A percentile compares a stretch with the other conserved stretches of the same genome.
Conservation (phyloP, 78 protist species). For the Dictyostelium citrinum region DNA sequence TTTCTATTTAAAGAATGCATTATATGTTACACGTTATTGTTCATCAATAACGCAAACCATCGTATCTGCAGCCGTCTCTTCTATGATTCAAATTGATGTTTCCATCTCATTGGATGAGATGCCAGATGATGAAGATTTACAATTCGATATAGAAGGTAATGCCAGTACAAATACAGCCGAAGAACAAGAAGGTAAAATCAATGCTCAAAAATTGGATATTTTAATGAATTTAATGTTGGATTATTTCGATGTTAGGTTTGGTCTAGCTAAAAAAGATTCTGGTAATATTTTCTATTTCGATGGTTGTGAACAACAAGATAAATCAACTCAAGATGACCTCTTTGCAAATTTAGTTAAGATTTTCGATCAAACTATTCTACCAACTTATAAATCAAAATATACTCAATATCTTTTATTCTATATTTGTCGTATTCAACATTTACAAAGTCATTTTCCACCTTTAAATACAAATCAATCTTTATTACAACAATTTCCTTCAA, state of each 20-base stretch:
- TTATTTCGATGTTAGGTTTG: conserved; percentile 38
- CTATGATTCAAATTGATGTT: conserved; percentile 55
- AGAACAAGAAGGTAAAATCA: conserved; percentile 27
- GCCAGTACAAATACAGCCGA: neutral
- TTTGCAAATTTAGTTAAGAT: conserved; percentile 17
- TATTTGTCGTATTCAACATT: conserved; percentile 8
- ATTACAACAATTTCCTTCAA: neutral
- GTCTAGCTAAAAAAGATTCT: conserved; percentile 3
- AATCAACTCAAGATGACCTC: conserved; percentile 13
- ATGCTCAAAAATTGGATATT: conserved; percentile 62
- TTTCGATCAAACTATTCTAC: conserved; percentile 28
- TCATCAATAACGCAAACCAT: conserved; percentile 20
- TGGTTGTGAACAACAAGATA: neutral
- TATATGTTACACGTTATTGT: conserved; percentile 64
- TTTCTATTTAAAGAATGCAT: conserved; percentile 49
- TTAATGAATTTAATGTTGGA: conserved; percentile 65
- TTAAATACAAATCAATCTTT: conserved; percentile 34
- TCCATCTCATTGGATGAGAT: conserved; percentile 37
- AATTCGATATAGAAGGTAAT: conserved; percentile 20
- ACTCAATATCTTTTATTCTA: conserved; percentile 54
- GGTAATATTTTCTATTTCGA: conserved; percentile 57
- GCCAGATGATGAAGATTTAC: conserved; percentile 72
- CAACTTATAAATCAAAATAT: conserved; percentile 67
- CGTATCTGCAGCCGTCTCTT: neutral
- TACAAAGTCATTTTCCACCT: neutral